phyloP scores from a whole-genome alignment of 148 eudicot species.

The Heliamphora exappendiculata region DNA sequence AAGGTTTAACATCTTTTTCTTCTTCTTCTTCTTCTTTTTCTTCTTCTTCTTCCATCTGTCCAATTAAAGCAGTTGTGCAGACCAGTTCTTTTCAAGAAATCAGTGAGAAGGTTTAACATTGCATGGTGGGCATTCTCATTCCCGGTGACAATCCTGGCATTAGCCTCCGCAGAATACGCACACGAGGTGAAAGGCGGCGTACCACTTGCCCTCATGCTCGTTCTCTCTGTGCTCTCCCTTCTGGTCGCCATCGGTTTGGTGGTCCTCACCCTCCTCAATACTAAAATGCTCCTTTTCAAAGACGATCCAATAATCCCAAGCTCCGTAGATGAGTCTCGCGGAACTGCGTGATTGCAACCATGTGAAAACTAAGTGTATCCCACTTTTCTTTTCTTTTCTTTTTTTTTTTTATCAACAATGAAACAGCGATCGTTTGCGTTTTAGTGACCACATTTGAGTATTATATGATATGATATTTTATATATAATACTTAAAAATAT shows the following conservation, averaged over 20 bases:
- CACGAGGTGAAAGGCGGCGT: slow-evolving; percentile 21
- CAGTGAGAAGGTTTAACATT: slow-evolving; percentile 27
- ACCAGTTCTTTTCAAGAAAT: slow-evolving; percentile 43
- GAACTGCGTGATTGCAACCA: background rate
- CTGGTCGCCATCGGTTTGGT: slow-evolving; percentile 41
- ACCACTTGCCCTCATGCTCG: slow-evolving; percentile 33
- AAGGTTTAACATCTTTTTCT: too few relatives aligned
- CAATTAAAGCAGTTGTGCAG: slow-evolving; percentile 37
- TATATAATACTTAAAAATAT: too few relatives aligned
- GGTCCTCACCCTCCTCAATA: slow-evolving; percentile 44
- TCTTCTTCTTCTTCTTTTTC: background rate
- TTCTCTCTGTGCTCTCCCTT: slow-evolving; percentile 40
- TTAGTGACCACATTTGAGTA: too few relatives aligned
- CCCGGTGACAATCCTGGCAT: slow-evolving; percentile 36
- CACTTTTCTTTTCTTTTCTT: too few relatives aligned
- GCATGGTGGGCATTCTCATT: slow-evolving; percentile 75
- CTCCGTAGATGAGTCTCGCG: background rate
- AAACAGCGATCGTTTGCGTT: too few relatives aligned
- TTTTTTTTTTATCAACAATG: too few relatives aligned
- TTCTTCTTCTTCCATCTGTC: background rate
- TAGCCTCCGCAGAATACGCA: slow-evolving; percentile 31
- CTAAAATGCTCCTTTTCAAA: slow-evolving; percentile 11
- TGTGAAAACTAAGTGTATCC: too few relatives aligned
- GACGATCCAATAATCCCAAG: slow-evolving; percentile 2
- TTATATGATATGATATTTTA: too few relatives aligned